These are phyloP conservation scores for Mallotus nudiflorus DNA, from an alignment of 345 rosid species.

Conservation along the genomic window DNA sequence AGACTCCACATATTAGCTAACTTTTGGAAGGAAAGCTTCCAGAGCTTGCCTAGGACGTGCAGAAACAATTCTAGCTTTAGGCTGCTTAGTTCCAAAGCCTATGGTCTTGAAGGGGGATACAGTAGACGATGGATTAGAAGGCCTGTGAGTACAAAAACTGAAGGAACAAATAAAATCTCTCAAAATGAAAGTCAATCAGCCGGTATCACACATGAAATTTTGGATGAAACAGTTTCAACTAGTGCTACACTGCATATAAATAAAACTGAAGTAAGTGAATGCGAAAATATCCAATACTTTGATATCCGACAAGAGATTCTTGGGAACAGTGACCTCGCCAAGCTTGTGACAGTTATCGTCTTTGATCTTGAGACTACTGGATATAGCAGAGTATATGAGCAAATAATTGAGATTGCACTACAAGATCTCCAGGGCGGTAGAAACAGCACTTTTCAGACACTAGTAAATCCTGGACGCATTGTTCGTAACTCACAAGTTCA, in stretches of 20 bases:
- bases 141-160: constrained; percentile 48
- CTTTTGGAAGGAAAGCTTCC: constrained; percentile 47
- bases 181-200: constrained; percentile 33
- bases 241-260: constrained; percentile 39
- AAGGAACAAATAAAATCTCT: constrained; percentile 33
- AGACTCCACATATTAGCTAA: constrained; percentile 48
- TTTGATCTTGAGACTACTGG: constrained; percentile 87
- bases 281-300: constrained; percentile 37
- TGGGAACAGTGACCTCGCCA: constrained; percentile 49
- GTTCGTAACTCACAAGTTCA: constrained; percentile 55
- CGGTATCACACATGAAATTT: constrained; percentile 35
- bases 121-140: constrained; percentile 59
- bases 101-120: constrained; percentile 52
- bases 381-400: constrained; percentile 43
- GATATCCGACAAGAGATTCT: constrained; percentile 53
- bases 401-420: constrained; percentile 76
- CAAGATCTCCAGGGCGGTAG: constrained; percentile 85
- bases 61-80: constrained; percentile 34
- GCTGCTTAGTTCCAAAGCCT: constrained; percentile 42
- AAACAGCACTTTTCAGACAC: constrained; percentile 81
- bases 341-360: constrained; percentile 56
- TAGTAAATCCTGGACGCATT: constrained; percentile 66
- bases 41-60: constrained; percentile 28
- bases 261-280: constrained; percentile 33
- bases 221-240: constrained; percentile 48